Evolutionary conservation across 495 filamentous ascomycete genomes (phyloP), one percentile per base, ranked within the genome.

Genomic region (Hypoxylon fuscum): DNA sequence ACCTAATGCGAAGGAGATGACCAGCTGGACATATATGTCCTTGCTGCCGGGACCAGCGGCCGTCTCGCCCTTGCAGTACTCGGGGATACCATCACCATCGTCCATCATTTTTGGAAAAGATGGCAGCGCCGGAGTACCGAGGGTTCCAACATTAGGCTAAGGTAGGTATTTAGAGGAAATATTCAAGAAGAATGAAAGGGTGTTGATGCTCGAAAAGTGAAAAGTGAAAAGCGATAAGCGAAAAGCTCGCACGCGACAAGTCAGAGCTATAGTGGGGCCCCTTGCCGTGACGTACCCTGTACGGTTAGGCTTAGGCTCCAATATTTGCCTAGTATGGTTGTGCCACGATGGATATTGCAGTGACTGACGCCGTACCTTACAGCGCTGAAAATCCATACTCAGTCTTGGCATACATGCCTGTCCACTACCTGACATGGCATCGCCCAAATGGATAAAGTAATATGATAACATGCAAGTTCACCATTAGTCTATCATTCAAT

Each of bases 11-110:
- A 81, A 65, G 6, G 83, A 85, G 44, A 85, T 72, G 48, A 79
- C 77, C 35, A 83, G 75, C 73, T 85, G 83, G 38, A 84, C 80
- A 41, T 71, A 72, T 15, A 78, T 81, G 55, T 82, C 77, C 34
- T 70, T 78, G 40, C 32, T 62, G 15, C 70, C 70, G 0, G 76
- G 76, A 0, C 68, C 66, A 15, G 74, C 60, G 20, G 58, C 76
- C 12, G 50, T 45, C 29, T 75, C 68, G 20, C 68, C 74, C 20
- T 66, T 56, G 62, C 75, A 76, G 15, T 49, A 57, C 12, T 68
- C 47, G 51, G 46, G 38, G 11, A n/a, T 10, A 9, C 45, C 63
- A 27, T 64, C 58, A 34, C 59, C 60, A 15, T 37, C 47, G 45
- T 41, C 27, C 63, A 66, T 62, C 47, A 22, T 51, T 50, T 25